phyloP scores from a whole-genome alignment of 805 yeast species.

The Kuraishia floccosa region DNA sequence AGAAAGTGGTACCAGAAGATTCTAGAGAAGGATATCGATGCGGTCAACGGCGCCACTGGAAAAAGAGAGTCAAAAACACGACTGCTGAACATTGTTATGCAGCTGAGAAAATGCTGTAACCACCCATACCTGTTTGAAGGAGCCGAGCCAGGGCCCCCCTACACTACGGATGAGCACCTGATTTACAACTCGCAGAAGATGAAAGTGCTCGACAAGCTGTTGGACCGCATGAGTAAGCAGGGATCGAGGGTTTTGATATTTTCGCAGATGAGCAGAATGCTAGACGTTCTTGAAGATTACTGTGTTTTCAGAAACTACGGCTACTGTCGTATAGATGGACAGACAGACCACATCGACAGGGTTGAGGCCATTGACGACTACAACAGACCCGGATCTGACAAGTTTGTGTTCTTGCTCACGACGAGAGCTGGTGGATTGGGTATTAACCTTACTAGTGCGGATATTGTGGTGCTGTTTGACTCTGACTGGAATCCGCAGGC shows the following conservation, averaged over 20 bases:
- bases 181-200: slow-evolving; percentile 64
- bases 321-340: slow-evolving; percentile 77
- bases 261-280: slow-evolving; percentile 75
- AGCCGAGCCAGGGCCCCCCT: slow-evolving; percentile 93
- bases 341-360: slow-evolving; percentile 71
- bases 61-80: slow-evolving; percentile 69
- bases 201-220: slow-evolving; percentile 56
- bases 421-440: slow-evolving; percentile 91
- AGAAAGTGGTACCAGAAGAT: slow-evolving; percentile 67
- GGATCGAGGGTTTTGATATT: slow-evolving; percentile 76
- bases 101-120: slow-evolving; percentile 75
- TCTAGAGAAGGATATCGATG: slow-evolving; percentile 72
- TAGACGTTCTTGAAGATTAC: slow-evolving; percentile 75
- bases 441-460: slow-evolving; percentile 73
- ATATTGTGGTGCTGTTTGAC: slow-evolving; percentile 63
- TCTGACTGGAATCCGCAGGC: slow-evolving; percentile 90
- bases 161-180: slow-evolving; percentile 75
- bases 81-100: slow-evolving; percentile 73
- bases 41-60: slow-evolving; percentile 74
- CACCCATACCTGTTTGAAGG: slow-evolving; percentile 97
- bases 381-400: slow-evolving; percentile 66
- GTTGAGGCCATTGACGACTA: slow-evolving; percentile 76
- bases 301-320: slow-evolving; percentile 57
- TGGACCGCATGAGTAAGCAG: slow-evolving; percentile 55
- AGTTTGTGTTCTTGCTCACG: slow-evolving; percentile 65